These are phyloP conservation scores for Chrysopogon serrulatus DNA, from an alignment of 176 grass and related monocot genomes.

Conservation along the genomic window DNA sequence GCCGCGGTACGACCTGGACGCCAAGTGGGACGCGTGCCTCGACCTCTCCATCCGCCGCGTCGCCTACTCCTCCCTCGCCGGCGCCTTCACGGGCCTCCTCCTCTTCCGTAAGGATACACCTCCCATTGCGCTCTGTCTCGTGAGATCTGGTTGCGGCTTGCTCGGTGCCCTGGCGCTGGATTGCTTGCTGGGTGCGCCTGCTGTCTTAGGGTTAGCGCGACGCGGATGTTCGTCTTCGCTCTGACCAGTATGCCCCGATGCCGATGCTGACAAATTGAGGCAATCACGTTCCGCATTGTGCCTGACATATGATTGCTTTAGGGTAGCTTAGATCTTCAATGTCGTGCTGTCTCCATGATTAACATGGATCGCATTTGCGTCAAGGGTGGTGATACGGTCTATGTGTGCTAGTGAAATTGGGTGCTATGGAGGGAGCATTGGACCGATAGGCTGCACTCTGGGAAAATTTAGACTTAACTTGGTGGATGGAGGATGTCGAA, in stretches of 20 bases:
- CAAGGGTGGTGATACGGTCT: not conserved
- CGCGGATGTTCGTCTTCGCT: not conserved
- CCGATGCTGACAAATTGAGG: not conserved
- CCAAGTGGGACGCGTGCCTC: slow-evolving; percentile 89
- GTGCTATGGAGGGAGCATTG: not conserved
- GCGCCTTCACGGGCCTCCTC: slow-evolving; percentile 77
- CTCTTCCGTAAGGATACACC: slow-evolving; percentile 58
- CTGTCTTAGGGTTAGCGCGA: slow-evolving; percentile 2
- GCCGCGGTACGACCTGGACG: slow-evolving; percentile 74
- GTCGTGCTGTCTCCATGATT: not conserved
- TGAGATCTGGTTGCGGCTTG: slow-evolving; percentile 10
- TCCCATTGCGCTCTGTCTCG: not conserved
- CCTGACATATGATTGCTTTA: not conserved
- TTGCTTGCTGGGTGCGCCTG: not conserved
- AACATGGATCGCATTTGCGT: not conserved
- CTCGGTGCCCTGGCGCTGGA: not conserved
- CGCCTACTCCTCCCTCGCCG: slow-evolving; percentile 74
- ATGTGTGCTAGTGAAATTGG: not conserved
- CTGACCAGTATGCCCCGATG: not conserved
- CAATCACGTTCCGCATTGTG: not conserved
- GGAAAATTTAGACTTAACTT: not conserved
- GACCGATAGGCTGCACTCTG: not conserved
- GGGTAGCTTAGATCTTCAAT: not conserved
- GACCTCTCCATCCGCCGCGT: slow-evolving; percentile 90
- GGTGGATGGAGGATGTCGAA: not conserved